Conservation (phyloP, 169 alveolate genomes). For the Plasmodium chabaudi region DNA sequence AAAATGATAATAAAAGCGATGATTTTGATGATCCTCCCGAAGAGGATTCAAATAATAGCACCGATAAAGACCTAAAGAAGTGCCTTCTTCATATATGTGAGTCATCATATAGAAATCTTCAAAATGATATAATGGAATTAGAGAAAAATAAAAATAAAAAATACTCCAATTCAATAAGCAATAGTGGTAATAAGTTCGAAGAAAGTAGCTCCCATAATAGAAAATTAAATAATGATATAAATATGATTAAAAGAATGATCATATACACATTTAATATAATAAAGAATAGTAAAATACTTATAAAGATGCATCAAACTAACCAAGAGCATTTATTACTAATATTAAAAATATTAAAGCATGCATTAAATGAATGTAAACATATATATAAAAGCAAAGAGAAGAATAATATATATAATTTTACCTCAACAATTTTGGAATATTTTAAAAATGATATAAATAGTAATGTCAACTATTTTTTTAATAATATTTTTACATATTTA, state of each 20-base stretch:
- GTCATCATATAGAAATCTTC: constrained; percentile 64
- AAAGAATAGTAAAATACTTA: constrained; percentile 56
- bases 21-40: background rate
- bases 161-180: background rate
- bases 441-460: constrained; percentile 74
- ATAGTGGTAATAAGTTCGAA: background rate
- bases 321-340: constrained; percentile 71
- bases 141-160: constrained; percentile 63
- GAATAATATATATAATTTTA: constrained; percentile 63
- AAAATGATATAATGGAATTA: constrained; percentile 63
- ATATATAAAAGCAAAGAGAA: constrained; percentile 64
- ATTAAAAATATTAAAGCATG: constrained; percentile 57
- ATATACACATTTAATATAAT: constrained; percentile 67
- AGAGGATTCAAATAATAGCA: background rate
- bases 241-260: constrained; percentile 70
- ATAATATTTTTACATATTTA: constrained; percentile 50
- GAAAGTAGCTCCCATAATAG: constrained; percentile 10
- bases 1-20: background rate
- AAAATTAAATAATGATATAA: constrained; percentile 29
- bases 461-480: constrained; percentile 47
- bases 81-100: constrained; percentile 70
- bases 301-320: constrained; percentile 69
- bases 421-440: constrained; percentile 63
- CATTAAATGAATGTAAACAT: constrained; percentile 72
- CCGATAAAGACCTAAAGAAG: constrained; percentile 25